Evolutionary conservation across 164 flowering plant species (phyloP).

Genomic region (Liriodendron chinense): DNA sequence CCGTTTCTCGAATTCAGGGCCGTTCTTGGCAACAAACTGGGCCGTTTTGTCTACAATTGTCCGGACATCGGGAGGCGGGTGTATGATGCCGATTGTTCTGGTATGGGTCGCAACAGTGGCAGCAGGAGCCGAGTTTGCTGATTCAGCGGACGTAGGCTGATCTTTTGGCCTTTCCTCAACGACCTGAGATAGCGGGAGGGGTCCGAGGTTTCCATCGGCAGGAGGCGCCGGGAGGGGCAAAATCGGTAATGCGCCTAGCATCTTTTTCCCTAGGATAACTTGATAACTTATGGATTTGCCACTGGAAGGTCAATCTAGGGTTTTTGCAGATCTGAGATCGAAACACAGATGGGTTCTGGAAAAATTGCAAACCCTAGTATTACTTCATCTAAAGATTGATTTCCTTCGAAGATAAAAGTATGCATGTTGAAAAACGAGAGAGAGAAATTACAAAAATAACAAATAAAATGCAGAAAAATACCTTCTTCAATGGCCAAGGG

Average conservation of each 20-base stretch:
- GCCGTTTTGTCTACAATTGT: constrained; percentile 87
- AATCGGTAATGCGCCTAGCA: constrained; percentile 60
- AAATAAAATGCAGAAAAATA: no score
- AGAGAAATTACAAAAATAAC: no score
- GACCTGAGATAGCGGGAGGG: constrained; percentile 68
- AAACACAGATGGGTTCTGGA: background rate
- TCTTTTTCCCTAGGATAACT: constrained; percentile 12
- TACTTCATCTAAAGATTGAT: no score
- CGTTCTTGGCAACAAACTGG: constrained; percentile 89
- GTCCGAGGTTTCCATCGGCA: constrained; percentile 73
- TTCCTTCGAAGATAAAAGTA: no score
- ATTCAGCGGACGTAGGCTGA: constrained; percentile 19
- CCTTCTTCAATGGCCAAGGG: no score
- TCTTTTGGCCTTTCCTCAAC: constrained; percentile 33
- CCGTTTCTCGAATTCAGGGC: constrained; percentile 92
- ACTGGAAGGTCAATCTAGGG: background rate
- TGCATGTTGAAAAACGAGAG: no score
- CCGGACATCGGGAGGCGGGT: constrained; percentile 96
- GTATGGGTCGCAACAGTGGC: constrained; percentile 78
- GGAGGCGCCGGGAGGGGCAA: constrained; percentile 93
- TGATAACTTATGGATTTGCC: background rate
- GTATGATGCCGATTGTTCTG: constrained; percentile 86
- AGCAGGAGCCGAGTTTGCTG: constrained; percentile 21
- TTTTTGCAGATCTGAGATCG: background rate
- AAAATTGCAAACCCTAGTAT: background rate